Evolutionary conservation across 1,284 basidiomycete species (phyloP).

Genomic region (Cutaneotrichosporon cutaneum): DNA sequence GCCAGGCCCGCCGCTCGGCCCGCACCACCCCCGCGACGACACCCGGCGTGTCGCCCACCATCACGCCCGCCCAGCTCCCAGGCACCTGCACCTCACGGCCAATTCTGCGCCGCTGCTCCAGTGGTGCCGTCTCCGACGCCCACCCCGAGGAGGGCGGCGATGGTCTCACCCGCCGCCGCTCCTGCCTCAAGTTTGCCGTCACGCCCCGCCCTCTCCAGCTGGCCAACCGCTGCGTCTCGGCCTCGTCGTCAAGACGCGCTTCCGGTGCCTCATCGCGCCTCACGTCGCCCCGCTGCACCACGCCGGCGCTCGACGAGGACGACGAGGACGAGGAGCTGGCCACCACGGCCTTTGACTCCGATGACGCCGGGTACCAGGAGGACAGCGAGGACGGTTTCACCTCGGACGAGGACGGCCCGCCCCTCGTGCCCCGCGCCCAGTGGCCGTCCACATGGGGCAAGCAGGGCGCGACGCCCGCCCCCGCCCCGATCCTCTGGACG

Average conservation of each 20-base stretch:
- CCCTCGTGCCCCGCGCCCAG: slow-evolving; percentile 8
- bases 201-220: slow-evolving; percentile 25
- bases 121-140: not conserved
- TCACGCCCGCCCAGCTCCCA: not conserved
- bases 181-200: slow-evolving; percentile 29
- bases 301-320: slow-evolving; percentile 4
- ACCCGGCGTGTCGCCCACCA: not conserved
- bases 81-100: slow-evolving; percentile 6
- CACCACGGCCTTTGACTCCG: slow-evolving; percentile 15
- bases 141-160: not conserved
- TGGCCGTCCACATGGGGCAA: slow-evolving; percentile 7
- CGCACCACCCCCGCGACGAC: slow-evolving; percentile 3
- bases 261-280: slow-evolving; percentile 3
- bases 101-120: slow-evolving; percentile 20
- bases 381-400: slow-evolving; percentile 31
- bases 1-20: slow-evolving; percentile 12
- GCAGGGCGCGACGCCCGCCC: slow-evolving; percentile 3
- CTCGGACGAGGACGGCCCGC: slow-evolving; percentile 15
- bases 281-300: not conserved
- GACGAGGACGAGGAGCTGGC: slow-evolving; percentile 16
- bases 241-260: not conserved
- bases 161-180: slow-evolving; percentile 13
- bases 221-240: not conserved
- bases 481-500: slow-evolving; percentile 17
- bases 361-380: slow-evolving; percentile 26